Percentiles rank a stretch among this genome's conserved stretches.
phyloP scores from a whole-genome alignment of 306 rosid genomes.

The Cucurbita moschata region DNA sequence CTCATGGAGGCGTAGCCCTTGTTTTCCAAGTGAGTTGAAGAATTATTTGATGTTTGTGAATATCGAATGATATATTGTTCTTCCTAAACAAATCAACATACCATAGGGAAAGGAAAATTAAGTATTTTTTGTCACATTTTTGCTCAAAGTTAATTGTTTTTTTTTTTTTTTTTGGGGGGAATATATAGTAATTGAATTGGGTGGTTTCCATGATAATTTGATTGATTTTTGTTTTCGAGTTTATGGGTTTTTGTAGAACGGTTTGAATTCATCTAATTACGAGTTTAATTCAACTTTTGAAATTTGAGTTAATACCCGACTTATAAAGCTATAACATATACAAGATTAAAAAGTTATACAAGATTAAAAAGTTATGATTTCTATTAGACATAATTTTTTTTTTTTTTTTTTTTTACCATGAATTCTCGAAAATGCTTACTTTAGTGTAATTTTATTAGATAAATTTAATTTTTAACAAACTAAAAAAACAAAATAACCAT shows the following conservation, averaged over 20 bases:
- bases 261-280: not conserved
- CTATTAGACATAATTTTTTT: too few relatives aligned
- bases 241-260: not conserved
- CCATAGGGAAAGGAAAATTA: not conserved
- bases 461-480: too few relatives aligned
- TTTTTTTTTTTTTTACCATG: too few relatives aligned
- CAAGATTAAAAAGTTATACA: too few relatives aligned
- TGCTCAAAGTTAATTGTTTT: not conserved
- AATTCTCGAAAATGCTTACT: too few relatives aligned
- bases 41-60: conserved; percentile 13
- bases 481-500: too few relatives aligned
- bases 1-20: conserved; percentile 32
- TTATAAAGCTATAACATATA: too few relatives aligned
- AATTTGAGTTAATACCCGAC: too few relatives aligned
- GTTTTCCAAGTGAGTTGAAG: conserved; percentile 29
- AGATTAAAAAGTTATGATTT: too few relatives aligned
- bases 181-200: not conserved
- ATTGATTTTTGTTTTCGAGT: not conserved
- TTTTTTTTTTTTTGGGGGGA: not conserved
- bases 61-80: not conserved
- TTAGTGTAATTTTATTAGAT: too few relatives aligned
- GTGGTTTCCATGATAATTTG: not conserved
- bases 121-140: not conserved
- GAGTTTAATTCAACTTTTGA: too few relatives aligned
- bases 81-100: not conserved